phyloP scores from a whole-genome alignment of 208 protist species.

The Acanthamoeba castellanii region DNA sequence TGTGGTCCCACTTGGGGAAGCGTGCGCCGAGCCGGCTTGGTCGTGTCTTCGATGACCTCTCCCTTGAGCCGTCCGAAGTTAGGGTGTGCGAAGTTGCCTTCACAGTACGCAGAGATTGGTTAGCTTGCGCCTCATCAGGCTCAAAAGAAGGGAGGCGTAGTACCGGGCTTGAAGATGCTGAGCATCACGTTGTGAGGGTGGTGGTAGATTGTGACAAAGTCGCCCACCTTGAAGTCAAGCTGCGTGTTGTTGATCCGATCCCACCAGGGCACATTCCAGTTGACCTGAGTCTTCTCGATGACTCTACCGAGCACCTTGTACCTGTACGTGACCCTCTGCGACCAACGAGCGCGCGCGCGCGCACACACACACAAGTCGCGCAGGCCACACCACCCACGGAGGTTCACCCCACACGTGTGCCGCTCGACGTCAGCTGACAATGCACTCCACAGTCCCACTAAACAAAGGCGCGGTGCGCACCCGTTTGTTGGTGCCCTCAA shows the following conservation, averaged over 20 bases:
- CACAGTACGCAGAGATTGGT: too few relatives aligned
- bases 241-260: conserved; percentile 49
- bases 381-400: background rate
- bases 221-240: conserved; percentile 49
- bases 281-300: conserved; percentile 53
- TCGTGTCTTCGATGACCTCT: conserved; percentile 48
- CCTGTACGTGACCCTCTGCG: conserved; percentile 38
- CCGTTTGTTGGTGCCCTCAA: conserved; percentile 42
- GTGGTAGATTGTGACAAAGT: conserved; percentile 29
- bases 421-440: too few relatives aligned
- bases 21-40: background rate
- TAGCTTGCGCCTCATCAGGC: background rate
- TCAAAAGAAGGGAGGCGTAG: background rate
- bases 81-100: conserved; percentile 33
- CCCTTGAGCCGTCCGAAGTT: conserved; percentile 35
- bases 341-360: background rate
- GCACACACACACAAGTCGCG: background rate
- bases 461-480: background rate
- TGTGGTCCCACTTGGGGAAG: background rate
- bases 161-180: conserved; percentile 19
- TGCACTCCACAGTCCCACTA: too few relatives aligned
- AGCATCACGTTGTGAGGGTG: conserved; percentile 54
- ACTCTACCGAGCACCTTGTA: conserved; percentile 62
- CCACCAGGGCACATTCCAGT: conserved; percentile 41
- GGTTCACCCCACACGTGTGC: background rate